phyloP scores from a whole-genome alignment of 2,329 filamentous ascomycete genomes.

The Penicillium palitans region DNA sequence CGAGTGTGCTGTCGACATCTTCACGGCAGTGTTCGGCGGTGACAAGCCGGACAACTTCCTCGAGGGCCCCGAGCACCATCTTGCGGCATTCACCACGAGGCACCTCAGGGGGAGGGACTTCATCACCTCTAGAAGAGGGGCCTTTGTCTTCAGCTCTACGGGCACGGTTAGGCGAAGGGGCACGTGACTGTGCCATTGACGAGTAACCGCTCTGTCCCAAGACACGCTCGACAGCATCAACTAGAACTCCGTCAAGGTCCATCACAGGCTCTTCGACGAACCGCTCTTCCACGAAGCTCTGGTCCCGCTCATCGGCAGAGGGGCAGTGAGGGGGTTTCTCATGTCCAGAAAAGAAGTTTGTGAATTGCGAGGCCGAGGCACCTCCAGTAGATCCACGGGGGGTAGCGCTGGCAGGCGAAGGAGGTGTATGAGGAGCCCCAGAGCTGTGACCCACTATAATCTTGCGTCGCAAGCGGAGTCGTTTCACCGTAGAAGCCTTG shows the following conservation, averaged over 20 bases:
- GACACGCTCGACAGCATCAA: constrained; percentile 59
- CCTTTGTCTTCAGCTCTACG: constrained; percentile 35
- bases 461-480: constrained; percentile 55
- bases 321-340: constrained; percentile 25
- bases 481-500: constrained; percentile 55
- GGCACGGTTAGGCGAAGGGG: constrained; percentile 42
- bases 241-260: constrained; percentile 59
- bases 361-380: constrained; percentile 29
- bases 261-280: constrained; percentile 57
- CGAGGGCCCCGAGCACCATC: constrained; percentile 57
- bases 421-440: constrained; percentile 22
- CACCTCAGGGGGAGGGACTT: constrained; percentile 43
- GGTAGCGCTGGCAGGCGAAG: constrained; percentile 25
- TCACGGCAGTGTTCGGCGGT: constrained; percentile 50
- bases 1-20: constrained; percentile 36
- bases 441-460: constrained; percentile 31
- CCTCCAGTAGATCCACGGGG: constrained; percentile 29
- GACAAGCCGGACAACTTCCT: constrained; percentile 58
- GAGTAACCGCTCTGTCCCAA: constrained; percentile 48
- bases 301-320: constrained; percentile 22
- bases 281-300: constrained; percentile 48
- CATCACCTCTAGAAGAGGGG: constrained; percentile 24
- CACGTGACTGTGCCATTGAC: constrained; percentile 43
- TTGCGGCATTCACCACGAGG: constrained; percentile 55
- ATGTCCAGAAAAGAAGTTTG: constrained; percentile 31